phyloP scores from a whole-genome alignment of 139 green algal species.

The Chlamydomonas sphaeroides region DNA sequence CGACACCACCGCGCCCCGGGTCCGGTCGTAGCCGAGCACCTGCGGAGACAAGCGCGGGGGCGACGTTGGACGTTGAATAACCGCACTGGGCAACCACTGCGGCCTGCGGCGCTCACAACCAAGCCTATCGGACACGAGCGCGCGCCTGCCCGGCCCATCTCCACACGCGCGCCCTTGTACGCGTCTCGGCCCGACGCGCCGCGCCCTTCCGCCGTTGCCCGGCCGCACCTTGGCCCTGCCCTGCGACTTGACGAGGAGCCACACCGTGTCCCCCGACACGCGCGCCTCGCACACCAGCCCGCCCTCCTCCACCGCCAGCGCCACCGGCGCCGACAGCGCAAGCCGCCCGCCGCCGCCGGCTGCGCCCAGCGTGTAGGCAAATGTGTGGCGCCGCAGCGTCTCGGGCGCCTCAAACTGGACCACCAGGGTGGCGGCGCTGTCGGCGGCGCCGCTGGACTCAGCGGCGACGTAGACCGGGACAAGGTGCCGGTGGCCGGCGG shows the following conservation, averaged over 20 bases:
- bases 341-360: not conserved
- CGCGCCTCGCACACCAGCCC: constrained; percentile 25
- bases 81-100: too few species aligned
- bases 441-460: not conserved
- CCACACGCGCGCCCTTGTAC: too few species aligned
- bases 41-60: too few species aligned
- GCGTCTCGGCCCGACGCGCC: too few species aligned
- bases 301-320: constrained; percentile 18
- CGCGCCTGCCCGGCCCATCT: too few species aligned
- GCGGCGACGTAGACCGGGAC: constrained; percentile 15
- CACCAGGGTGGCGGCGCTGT: not conserved
- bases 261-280: constrained; percentile 36
- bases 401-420: constrained; percentile 40
- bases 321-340: not conserved
- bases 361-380: constrained; percentile 10
- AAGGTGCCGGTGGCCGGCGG: not conserved
- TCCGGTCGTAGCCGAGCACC: constrained; percentile 27
- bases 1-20: not conserved
- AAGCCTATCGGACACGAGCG: too few species aligned
- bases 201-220: too few species aligned
- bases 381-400: constrained; percentile 11
- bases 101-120: too few species aligned
- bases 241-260: constrained; percentile 28
- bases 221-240: constrained; percentile 24
- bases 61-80: too few species aligned